Base-by-base conservation (phyloP, 225 moss, liverwort and hornwort species). In the Sphagnum tenellum region DNA sequence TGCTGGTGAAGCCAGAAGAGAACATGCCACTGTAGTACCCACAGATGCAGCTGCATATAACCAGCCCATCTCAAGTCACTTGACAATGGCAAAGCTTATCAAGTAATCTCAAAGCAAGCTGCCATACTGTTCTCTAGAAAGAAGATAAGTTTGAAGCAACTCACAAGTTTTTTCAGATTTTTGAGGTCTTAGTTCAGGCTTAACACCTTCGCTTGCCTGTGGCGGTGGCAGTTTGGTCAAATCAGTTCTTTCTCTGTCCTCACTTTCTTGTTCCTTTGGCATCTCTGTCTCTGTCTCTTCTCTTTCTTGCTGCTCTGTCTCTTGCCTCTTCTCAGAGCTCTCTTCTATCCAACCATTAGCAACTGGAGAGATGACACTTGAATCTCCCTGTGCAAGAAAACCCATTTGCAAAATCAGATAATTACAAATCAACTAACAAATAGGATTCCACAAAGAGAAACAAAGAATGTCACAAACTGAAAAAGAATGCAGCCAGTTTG, bases 131-230 rank as follows among this genome's bases (percentile, higher is more conserved):
- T 29, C 29, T 29, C 29, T 29, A 29, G 29, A 29, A 29, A 29
- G 29, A 29, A 29, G 29, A 29, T 29, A 29, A 29, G 29, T 29
- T 29, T 29, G 29, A 11, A 8, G 49, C 64, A 64, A 50, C 70
- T 6, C 66, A 94, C 94, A 86, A 68, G 77, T 69, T 64, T 78
- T 81, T 11, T 89, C 93, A 49, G 74, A 77, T 69, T 85, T 90
- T 72, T 74, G 86, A 29, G 64, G 46, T 72, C 87, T 84, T 29
- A 76, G 74, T 13, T 90, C 90, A 4, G 54, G 48, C 72, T 82
- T 88, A 46, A 59, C 62, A 55, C 62, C 64, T 77, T 88, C 88
- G 57, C 70, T 80, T 44, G 74, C 62, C 61, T 82, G 78, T 67
- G 73, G 77, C n/a, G 47, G 55, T 4, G 73, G 77, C 29, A 52